Evolutionary conservation across 2,329 filamentous ascomycete genomes (phyloP).

Genomic region (Zasmidium citrigriseum): DNA sequence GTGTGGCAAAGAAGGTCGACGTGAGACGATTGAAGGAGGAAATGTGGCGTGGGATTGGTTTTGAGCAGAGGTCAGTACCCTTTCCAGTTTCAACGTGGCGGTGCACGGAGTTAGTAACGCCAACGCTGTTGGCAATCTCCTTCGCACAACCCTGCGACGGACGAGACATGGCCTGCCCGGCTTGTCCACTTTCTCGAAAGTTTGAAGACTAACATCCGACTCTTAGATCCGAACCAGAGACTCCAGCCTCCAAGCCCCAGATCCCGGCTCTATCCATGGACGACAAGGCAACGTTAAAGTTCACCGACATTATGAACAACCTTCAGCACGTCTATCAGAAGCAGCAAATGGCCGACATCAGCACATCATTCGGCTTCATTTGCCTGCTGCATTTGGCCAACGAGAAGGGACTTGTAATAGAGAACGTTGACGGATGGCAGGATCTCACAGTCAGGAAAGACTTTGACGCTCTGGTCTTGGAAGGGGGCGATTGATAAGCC

Average conservation of each 20-base stretch:
- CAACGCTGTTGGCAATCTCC: too few species aligned
- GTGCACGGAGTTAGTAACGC: slow-evolving; percentile 1
- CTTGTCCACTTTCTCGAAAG: too few species aligned
- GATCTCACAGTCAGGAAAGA: slow-evolving; percentile 53
- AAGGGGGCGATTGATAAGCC: slow-evolving; percentile 13
- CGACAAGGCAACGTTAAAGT: slow-evolving; percentile 66
- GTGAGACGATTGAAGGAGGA: slow-evolving; percentile 65
- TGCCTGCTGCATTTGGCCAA: slow-evolving; percentile 88
- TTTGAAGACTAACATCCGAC: neutral
- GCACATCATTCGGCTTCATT: slow-evolving; percentile 91
- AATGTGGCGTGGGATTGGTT: slow-evolving; percentile 65
- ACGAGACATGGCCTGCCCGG: too few species aligned
- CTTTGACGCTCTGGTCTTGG: slow-evolving; percentile 29
- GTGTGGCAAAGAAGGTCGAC: slow-evolving; percentile 68
- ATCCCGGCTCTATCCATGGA: slow-evolving; percentile 26
- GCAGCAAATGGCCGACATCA: slow-evolving; percentile 87
- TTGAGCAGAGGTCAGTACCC: slow-evolving; percentile 36
- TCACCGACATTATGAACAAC: slow-evolving; percentile 89
- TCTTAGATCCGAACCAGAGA: slow-evolving; percentile 15
- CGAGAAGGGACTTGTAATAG: slow-evolving; percentile 82
- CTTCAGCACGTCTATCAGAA: slow-evolving; percentile 84
- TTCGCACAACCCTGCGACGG: too few species aligned
- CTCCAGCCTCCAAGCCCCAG: slow-evolving; percentile 14
- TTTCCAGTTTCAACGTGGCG: neutral
- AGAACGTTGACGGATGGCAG: slow-evolving; percentile 57